phyloP scores from a whole-genome alignment of 345 rosid species.

The Populus euphratica region DNA sequence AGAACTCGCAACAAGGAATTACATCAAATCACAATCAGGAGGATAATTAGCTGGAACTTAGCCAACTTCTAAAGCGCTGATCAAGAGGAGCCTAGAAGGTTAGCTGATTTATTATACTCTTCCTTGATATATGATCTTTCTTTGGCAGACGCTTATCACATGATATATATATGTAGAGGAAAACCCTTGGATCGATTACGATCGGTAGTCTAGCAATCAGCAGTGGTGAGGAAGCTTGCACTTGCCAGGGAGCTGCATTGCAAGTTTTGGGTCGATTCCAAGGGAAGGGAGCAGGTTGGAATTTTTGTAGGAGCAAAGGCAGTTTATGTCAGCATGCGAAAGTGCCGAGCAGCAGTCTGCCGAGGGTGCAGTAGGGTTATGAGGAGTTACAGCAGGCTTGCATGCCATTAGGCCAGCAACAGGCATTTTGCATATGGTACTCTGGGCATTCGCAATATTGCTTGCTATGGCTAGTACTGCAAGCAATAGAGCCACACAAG shows the following conservation, averaged over 20 bases:
- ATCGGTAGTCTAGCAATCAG: slow-evolving; percentile 27
- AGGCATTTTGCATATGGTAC: slow-evolving; percentile 38
- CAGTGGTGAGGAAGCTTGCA: slow-evolving; percentile 43
- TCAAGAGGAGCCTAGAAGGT: not conserved
- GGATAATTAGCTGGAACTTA: not conserved
- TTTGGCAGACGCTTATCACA: not conserved
- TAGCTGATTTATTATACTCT: not conserved
- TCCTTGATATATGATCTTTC: not conserved
- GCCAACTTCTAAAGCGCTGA: not conserved
- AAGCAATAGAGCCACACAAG: not conserved
- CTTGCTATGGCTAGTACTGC: slow-evolving; percentile 14
- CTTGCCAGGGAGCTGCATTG: slow-evolving; percentile 48
- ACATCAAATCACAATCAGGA: not conserved
- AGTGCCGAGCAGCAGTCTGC: slow-evolving; percentile 42
- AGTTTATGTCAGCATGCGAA: slow-evolving; percentile 36
- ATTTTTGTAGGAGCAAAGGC: slow-evolving; percentile 55
- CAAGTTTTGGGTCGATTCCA: slow-evolving; percentile 59
- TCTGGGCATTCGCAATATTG: slow-evolving; percentile 24
- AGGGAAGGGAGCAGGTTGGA: slow-evolving; percentile 44
- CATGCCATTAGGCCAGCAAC: slow-evolving; percentile 38
- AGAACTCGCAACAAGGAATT: not conserved
- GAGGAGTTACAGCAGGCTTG: slow-evolving; percentile 45
- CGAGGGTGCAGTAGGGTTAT: slow-evolving; percentile 38
- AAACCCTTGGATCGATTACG: not conserved
- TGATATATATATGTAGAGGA: not conserved